phyloP scores from a whole-genome alignment of 2,329 filamentous ascomycete species.

The Pleoardoris graminearum region DNA sequence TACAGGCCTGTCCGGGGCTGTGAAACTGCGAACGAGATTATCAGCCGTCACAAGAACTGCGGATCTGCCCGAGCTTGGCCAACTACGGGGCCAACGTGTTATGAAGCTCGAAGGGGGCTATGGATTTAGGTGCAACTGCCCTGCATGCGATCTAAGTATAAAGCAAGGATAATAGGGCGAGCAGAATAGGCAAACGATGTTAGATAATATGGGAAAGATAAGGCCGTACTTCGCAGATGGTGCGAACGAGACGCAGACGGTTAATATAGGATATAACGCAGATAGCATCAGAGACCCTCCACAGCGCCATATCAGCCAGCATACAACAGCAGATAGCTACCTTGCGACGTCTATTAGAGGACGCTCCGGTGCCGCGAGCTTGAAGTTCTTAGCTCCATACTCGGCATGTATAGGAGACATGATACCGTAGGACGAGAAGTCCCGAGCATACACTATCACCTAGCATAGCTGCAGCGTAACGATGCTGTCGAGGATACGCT shows the following conservation, averaged over 20 bases:
- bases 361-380: not conserved
- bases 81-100: not conserved
- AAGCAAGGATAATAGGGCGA: not conserved
- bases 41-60: not conserved
- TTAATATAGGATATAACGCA: not conserved
- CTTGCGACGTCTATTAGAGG: not conserved
- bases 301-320: not conserved
- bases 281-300: not conserved
- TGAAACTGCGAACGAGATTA: too few relatives aligned
- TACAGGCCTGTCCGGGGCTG: too few relatives aligned
- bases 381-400: not conserved
- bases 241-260: not conserved
- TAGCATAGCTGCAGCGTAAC: not conserved
- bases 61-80: slow-evolving; percentile 4
- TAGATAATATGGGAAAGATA: not conserved
- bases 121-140: slow-evolving; percentile 4
- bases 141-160: not conserved
- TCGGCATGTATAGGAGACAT: not conserved
- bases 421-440: slow-evolving; percentile 4
- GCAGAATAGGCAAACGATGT: not conserved
- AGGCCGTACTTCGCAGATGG: not conserved
- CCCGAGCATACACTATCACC: not conserved
- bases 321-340: not conserved
- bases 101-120: slow-evolving; percentile 2
- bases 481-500: not conserved